Conservation (phyloP, 805 yeast genomes). For the Teunomyces tritomae region DNA sequence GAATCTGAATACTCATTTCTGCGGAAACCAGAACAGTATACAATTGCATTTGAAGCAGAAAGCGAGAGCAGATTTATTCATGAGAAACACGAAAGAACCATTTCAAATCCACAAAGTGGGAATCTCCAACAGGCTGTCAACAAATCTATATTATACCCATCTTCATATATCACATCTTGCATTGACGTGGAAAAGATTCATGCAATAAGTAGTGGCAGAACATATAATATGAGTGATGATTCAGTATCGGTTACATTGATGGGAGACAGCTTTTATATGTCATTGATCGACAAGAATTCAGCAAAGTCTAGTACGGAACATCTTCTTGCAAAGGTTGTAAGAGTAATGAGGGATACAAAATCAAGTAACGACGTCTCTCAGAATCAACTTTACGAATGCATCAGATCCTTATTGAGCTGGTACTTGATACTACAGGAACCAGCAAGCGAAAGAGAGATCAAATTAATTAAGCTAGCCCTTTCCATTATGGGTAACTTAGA, state of each 20-base stretch:
- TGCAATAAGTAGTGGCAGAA: slow-evolving; percentile 16
- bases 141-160: slow-evolving; percentile 5
- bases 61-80: slow-evolving; percentile 19
- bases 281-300: slow-evolving; percentile 19
- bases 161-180: slow-evolving; percentile 11
- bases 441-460: slow-evolving; percentile 19
- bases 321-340: slow-evolving; percentile 19
- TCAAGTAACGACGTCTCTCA: slow-evolving; percentile 1
- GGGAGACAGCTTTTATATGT: slow-evolving; percentile 23
- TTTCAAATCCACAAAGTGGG: neutral
- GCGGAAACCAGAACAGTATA: slow-evolving; percentile 27
- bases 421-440: slow-evolving; percentile 27
- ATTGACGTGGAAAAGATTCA: slow-evolving; percentile 16
- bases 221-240: slow-evolving; percentile 12
- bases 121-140: neutral
- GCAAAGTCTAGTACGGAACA: slow-evolving; percentile 15
- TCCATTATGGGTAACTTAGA: slow-evolving; percentile 7
- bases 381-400: slow-evolving; percentile 16
- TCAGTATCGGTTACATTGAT: slow-evolving; percentile 12
- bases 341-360: slow-evolving; percentile 12
- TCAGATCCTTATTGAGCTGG: slow-evolving; percentile 30
- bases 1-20: slow-evolving; percentile 7
- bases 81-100: neutral
- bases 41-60: slow-evolving; percentile 36
- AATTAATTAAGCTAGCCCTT: slow-evolving; percentile 12